Percentiles rank a stretch among this genome's conserved stretches.
phyloP scores from a whole-genome alignment of 139 green algal species.

The Chlamydomonas sphaeroides region DNA sequence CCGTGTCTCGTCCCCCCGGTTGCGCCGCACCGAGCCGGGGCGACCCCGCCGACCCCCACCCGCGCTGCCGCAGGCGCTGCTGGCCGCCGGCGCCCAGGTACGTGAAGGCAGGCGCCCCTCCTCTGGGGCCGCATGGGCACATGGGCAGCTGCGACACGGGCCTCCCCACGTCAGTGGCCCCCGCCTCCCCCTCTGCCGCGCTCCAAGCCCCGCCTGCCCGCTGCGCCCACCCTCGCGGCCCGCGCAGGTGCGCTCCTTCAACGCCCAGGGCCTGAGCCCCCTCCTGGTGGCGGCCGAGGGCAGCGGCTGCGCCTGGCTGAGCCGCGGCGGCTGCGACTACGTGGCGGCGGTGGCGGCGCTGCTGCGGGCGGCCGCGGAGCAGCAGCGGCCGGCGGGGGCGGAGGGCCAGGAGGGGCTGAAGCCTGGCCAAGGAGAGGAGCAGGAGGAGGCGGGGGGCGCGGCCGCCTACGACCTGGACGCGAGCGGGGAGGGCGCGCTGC shows the following conservation, averaged over 20 bases:
- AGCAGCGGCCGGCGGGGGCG: no score
- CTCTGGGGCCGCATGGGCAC: no score
- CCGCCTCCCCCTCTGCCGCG: no score
- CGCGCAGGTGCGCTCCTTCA: no score
- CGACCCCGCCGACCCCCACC: background rate
- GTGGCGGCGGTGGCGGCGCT: background rate
- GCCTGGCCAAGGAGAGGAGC: background rate
- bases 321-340: constrained; percentile 5
- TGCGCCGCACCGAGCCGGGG: no score
- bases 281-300: constrained; percentile 36
- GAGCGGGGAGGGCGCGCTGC: constrained; percentile 3
- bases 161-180: no score
- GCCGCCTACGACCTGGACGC: constrained; percentile 7
- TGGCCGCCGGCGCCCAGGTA: constrained; percentile 2
- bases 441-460: background rate
- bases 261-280: background rate
- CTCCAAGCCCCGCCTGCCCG: no score
- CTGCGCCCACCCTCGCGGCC: no score
- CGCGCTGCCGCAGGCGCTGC: background rate
- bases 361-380: background rate
- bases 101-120: no score
- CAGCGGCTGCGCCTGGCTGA: constrained; percentile 21
- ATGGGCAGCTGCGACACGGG: no score
- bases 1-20: no score
- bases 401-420: background rate